These are phyloP conservation scores for Coemansia sp. DNA, from an alignment of 192 early-diverging fungal species.

Conservation along the genomic window DNA sequence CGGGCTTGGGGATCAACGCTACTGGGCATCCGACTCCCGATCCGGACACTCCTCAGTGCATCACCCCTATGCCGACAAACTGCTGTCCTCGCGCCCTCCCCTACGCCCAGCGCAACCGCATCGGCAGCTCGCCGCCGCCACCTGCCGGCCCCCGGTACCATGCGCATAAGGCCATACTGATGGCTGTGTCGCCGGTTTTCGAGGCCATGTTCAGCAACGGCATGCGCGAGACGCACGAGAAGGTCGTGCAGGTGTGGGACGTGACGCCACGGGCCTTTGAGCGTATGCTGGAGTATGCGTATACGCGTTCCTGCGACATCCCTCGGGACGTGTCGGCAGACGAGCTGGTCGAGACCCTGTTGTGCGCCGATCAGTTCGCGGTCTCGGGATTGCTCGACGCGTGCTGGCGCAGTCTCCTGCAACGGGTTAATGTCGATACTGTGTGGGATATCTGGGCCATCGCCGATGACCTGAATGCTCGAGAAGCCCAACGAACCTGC, in stretches of 20 bases:
- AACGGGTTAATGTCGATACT: slow-evolving; percentile 23
- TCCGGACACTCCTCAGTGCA: slow-evolving; percentile 16
- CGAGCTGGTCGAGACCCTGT: slow-evolving; percentile 44
- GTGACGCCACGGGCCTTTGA: slow-evolving; percentile 53
- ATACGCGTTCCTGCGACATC: slow-evolving; percentile 42
- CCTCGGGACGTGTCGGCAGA: slow-evolving; percentile 23
- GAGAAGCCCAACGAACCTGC: slow-evolving; percentile 27
- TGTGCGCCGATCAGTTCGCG: slow-evolving; percentile 51
- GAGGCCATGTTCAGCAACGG: slow-evolving; percentile 60
- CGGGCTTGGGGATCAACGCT: not conserved
- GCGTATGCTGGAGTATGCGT: slow-evolving; percentile 48
- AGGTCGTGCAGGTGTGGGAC: slow-evolving; percentile 47
- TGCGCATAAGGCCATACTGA: slow-evolving; percentile 55
- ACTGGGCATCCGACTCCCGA: slow-evolving; percentile 11
- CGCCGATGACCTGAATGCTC: slow-evolving; percentile 32
- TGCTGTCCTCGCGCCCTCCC: slow-evolving; percentile 33
- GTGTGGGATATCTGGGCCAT: slow-evolving; percentile 54
- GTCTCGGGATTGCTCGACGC: slow-evolving; percentile 33
- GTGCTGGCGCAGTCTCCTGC: slow-evolving; percentile 40
- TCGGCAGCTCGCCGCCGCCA: slow-evolving; percentile 8
- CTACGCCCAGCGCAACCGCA: slow-evolving; percentile 20
- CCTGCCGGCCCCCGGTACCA: slow-evolving; percentile 40
- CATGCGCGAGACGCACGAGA: slow-evolving; percentile 57
- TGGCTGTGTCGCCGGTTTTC: slow-evolving; percentile 54
- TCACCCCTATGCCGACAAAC: slow-evolving; percentile 48